Percentiles rank a stretch among this genome's conserved stretches.
Conservation (phyloP, 2,329 filamentous ascomycete species). For the Talaromyces rugulosus region DNA sequence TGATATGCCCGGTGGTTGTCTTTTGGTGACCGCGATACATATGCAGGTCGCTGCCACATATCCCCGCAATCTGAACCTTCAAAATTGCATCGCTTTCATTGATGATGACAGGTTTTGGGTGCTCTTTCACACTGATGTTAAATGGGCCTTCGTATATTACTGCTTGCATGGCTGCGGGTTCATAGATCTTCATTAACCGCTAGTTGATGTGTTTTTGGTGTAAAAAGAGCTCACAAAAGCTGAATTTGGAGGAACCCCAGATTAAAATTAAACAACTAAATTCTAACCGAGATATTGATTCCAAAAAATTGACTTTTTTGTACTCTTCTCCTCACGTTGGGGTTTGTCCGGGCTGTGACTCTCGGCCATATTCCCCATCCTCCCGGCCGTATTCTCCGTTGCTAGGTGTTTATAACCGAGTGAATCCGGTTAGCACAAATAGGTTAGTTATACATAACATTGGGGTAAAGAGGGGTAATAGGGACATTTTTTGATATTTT, state of each 20-base stretch:
- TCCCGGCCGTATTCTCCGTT: not conserved
- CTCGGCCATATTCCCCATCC: not conserved
- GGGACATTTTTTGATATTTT: not conserved
- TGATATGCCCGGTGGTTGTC: constrained; percentile 45
- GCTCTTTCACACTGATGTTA: constrained; percentile 67
- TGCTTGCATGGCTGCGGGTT: constrained; percentile 64
- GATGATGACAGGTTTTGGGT: constrained; percentile 67
- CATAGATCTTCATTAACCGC: not conserved
- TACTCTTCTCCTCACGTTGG: not conserved
- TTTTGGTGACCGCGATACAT: constrained; percentile 66
- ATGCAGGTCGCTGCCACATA: constrained; percentile 81
- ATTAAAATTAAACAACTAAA: not conserved
- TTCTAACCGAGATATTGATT: not conserved
- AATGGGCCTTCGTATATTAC: constrained; percentile 75
- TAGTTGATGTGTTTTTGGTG: not conserved
- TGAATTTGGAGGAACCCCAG: not conserved
- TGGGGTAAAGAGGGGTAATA: not conserved
- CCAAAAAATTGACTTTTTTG: not conserved
- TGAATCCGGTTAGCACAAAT: not conserved
- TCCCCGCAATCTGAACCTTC: constrained; percentile 70
- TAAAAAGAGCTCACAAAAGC: not conserved
- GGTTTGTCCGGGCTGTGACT: not conserved
- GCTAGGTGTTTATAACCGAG: not conserved
- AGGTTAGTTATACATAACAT: not conserved
- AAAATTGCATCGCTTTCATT: constrained; percentile 69